Evolutionary conservation across 768 basidiomycete species (phyloP).

Genomic region (Psilocybe subaeruginosa): DNA sequence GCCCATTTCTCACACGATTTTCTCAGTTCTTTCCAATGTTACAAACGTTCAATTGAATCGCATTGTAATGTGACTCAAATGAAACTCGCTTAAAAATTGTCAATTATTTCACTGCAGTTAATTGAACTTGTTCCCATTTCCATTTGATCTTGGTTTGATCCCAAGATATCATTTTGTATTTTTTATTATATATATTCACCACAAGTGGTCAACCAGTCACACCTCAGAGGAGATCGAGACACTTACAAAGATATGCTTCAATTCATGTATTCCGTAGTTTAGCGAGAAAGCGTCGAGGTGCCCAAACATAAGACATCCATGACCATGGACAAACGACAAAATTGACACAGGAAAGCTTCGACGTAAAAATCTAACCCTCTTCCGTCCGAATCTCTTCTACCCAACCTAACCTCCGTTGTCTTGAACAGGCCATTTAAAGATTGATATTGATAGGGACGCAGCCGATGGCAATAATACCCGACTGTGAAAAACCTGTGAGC

Average conservation of each 20-base stretch:
- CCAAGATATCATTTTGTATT: too few relatives aligned
- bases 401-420: too few relatives aligned
- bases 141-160: background rate
- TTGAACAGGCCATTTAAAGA: conserved; percentile 12
- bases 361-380: too few relatives aligned
- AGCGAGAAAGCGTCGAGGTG: background rate
- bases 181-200: too few relatives aligned
- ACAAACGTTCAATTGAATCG: too few relatives aligned
- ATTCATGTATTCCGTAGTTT: background rate
- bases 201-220: too few relatives aligned
- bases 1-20: background rate
- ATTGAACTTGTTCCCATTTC: background rate
- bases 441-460: conserved; percentile 30
- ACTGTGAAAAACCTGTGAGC: conserved; percentile 8
- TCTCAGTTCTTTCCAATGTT: background rate
- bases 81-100: too few relatives aligned
- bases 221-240: background rate
- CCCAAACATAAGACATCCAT: background rate
- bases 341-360: background rate
- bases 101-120: too few relatives aligned
- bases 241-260: background rate
- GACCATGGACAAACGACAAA: background rate
- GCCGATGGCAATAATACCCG: conserved; percentile 30
- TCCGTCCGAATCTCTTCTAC: too few relatives aligned
- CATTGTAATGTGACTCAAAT: too few relatives aligned